Evolutionary conservation across 768 basidiomycete genomes (phyloP).

Genomic region (Lenzites betulinus): DNA sequence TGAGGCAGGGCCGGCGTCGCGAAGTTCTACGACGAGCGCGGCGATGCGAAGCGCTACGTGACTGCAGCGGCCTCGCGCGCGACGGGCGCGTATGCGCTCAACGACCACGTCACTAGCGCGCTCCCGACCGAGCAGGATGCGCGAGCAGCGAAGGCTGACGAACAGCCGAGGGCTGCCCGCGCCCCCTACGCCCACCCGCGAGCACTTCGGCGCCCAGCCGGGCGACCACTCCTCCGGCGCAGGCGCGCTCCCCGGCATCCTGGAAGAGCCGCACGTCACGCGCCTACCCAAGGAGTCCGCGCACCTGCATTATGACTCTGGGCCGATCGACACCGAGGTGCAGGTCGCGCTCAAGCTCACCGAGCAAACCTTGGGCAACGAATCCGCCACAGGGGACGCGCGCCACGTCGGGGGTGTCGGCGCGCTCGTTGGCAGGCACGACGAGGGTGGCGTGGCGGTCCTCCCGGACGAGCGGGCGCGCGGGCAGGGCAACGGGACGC

Average conservation of each 20-base stretch:
- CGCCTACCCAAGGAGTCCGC: constrained; percentile 26
- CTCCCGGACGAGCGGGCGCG: constrained; percentile 45
- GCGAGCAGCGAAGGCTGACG: not conserved
- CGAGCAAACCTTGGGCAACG: constrained; percentile 28
- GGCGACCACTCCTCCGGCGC: constrained; percentile 24
- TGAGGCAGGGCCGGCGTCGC: constrained; percentile 48
- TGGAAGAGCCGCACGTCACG: constrained; percentile 25
- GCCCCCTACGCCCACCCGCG: constrained; percentile 24
- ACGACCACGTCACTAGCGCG: constrained; percentile 2
- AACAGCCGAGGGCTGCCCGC: constrained; percentile 1
- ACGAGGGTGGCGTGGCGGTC: constrained; percentile 49
- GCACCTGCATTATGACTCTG: constrained; percentile 13
- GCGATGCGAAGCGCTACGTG: constrained; percentile 14
- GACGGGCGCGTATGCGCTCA: constrained; percentile 6
- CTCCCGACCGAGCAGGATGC: constrained; percentile 2
- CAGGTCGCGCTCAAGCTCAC: constrained; percentile 28
- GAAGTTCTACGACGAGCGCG: constrained; percentile 46
- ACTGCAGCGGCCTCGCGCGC: constrained; percentile 14
- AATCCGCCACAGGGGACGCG: constrained; percentile 35
- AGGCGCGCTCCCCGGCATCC: constrained; percentile 26
- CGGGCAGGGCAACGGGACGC: constrained; percentile 1
- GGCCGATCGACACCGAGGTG: constrained; percentile 1
- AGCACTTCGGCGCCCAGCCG: constrained; percentile 17
- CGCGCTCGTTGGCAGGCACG: constrained; percentile 45
- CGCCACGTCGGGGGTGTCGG: constrained; percentile 42